Evolutionary conservation across 768 basidiomycete genomes (phyloP).

Genomic region (Hygrophorus pudorinus): DNA sequence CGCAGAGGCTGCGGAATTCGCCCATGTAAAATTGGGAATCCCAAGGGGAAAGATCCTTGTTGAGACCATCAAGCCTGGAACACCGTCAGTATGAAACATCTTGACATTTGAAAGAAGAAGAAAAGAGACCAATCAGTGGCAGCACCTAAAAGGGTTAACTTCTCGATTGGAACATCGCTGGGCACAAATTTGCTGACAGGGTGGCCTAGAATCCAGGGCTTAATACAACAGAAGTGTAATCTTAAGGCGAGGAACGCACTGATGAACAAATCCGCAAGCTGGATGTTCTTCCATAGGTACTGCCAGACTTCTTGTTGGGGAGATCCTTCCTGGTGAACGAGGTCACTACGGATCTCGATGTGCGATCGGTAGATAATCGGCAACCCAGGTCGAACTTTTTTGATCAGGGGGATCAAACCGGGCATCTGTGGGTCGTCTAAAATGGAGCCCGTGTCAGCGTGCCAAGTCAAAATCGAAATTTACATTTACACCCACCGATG

Average conservation of each 20-base stretch:
- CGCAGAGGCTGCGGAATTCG: constrained; percentile 70
- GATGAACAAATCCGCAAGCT: constrained; percentile 86
- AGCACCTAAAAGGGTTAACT: constrained; percentile 66
- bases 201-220: constrained; percentile 36
- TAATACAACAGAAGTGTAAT: neutral
- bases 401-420: constrained; percentile 88
- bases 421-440: constrained; percentile 88
- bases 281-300: constrained; percentile 89
- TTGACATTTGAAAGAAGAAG: neutral
- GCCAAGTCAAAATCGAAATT: neutral
- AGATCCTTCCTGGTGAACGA: constrained; percentile 71
- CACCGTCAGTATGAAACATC: neutral
- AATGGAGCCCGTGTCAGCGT: constrained; percentile 6
- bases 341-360: constrained; percentile 87
- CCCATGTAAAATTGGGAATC: constrained; percentile 86
- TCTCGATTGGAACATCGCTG: constrained; percentile 65
- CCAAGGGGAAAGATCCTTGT: constrained; percentile 78
- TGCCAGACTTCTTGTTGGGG: constrained; percentile 91
- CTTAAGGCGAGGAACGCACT: constrained; percentile 30
- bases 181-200: constrained; percentile 94
- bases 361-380: constrained; percentile 93
- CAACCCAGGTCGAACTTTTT: constrained; percentile 69
- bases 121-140: constrained; percentile 70
- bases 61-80: constrained; percentile 80
- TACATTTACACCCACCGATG: constrained; percentile 44